Evolutionary conservation across 2,329 filamentous ascomycete species (phyloP), one percentile per base, ranked within the genome.

Genomic region (Fusarium pseudocircinatum): DNA sequence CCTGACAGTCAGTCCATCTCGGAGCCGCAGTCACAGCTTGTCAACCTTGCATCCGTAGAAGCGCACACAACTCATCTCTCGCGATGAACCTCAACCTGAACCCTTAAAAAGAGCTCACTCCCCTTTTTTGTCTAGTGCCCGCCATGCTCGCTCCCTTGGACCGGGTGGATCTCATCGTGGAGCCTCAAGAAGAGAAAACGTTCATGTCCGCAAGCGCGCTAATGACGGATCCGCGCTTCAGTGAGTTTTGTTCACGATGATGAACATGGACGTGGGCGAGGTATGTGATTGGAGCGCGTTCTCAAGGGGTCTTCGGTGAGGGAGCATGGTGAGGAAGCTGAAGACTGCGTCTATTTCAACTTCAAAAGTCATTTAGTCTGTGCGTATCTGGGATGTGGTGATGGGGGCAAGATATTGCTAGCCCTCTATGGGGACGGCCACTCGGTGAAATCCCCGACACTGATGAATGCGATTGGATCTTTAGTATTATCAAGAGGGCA

Each of bases 101-200:
- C 43, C 52, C 52, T 66, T 53, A n/a, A 36, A 37, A 37, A 54
- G 30, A 58, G 37, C 50, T 63, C 34, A 26, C n/a, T 43, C 61
- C 56, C 36, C 46, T 43, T 57, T 61, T 43, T 34, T 24, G 52
- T 58, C 56, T 66, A 68, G 75, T 64, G 67, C 63, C 64, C 65
- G 71, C 57, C 50, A 24, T 52, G 36, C 52, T 60, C 30, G 52
- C 59, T 76, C 75, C 76, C 36, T 78, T 78, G 67, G 76, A 74
- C 76, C 76, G 76, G 66, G 76, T 78, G 76, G 76, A 78, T 75
- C 66, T 60, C 47, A 36, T 68, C 75, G 68, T 77, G 70, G 72
- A 77, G 66, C 61, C 70, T 74, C 57, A 68, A 59, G 37, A 40
- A 46, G 49, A 50, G 52, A 50, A 37, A 53, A 52, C 28, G 34